phyloP scores from a whole-genome alignment of 169 alveolate species.

The Plasmodium inui region DNA sequence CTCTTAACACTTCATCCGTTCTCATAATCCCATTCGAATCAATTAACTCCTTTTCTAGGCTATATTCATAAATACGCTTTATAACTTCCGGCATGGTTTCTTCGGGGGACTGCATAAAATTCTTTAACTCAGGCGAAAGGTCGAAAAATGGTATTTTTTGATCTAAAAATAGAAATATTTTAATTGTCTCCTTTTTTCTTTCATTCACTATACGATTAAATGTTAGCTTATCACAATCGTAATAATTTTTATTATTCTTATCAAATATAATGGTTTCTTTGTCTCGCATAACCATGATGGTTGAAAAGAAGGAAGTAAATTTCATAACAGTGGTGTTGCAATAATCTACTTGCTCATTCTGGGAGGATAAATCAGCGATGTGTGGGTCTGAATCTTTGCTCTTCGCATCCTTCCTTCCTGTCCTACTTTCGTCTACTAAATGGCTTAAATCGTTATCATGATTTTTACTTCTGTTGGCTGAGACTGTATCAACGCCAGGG shows the following conservation, averaged over 20 bases:
- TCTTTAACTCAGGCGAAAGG: constrained; percentile 55
- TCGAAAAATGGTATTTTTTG: constrained; percentile 74
- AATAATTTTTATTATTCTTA: constrained; percentile 68
- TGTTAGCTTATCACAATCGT: constrained; percentile 72
- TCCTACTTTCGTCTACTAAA: background rate
- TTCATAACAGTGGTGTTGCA: constrained; percentile 65
- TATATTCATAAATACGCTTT: constrained; percentile 65
- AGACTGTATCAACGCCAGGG: constrained; percentile 1
- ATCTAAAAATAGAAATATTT: constrained; percentile 54
- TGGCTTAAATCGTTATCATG: background rate
- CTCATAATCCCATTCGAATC: constrained; percentile 29
- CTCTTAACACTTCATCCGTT: constrained; percentile 72
- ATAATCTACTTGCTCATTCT: constrained; percentile 53
- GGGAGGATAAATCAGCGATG: constrained; percentile 32
- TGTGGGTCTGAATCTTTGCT: constrained; percentile 50
- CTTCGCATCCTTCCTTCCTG: constrained; percentile 10
- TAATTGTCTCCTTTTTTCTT: constrained; percentile 56
- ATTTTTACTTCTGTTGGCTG: background rate
- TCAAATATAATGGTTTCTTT: constrained; percentile 73
- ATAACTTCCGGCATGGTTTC: constrained; percentile 72
- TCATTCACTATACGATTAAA: constrained; percentile 69
- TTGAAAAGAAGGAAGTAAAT: constrained; percentile 74
- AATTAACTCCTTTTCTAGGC: constrained; percentile 69
- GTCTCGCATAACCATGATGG: constrained; percentile 70
- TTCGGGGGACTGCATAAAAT: constrained; percentile 65